These are phyloP conservation scores for Zizania latifolia DNA, from an alignment of 176 grass and related monocot genomes.

Conservation along the genomic window DNA sequence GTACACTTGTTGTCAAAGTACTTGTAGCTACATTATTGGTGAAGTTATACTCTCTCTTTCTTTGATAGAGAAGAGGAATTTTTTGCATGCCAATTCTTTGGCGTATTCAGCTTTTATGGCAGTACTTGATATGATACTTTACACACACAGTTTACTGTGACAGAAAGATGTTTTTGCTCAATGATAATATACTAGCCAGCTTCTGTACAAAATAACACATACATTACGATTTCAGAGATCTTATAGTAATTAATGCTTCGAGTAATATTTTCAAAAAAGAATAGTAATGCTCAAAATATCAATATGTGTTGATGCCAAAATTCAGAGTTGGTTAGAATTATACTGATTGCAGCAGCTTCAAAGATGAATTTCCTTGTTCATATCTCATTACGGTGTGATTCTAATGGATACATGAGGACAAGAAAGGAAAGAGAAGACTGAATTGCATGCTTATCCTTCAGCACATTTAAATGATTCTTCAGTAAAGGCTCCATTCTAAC, in stretches of 20 bases:
- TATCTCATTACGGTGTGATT: background rate
- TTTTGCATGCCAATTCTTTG: background rate
- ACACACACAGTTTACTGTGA: background rate
- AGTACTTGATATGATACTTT: background rate
- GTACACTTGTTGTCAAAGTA: conserved; percentile 32
- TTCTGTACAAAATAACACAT: too few relatives aligned
- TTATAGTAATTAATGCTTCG: too few relatives aligned
- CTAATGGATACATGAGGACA: conserved; percentile 11
- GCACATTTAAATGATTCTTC: background rate
- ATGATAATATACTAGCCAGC: too few relatives aligned
- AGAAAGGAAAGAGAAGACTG: background rate
- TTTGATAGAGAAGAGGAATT: background rate
- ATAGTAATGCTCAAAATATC: too few relatives aligned
- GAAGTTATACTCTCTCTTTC: background rate
- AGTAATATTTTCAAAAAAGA: too few relatives aligned
- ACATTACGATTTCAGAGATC: too few relatives aligned
- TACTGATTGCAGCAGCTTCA: background rate
- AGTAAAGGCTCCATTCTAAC: background rate
- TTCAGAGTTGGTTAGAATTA: background rate
- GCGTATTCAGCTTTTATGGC: background rate
- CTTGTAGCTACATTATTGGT: conserved; percentile 35
- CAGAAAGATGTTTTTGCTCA: background rate
- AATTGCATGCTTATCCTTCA: conserved; percentile 22
- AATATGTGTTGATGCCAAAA: too few relatives aligned
- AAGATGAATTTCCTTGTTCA: background rate